These are phyloP conservation scores for Phaeosphaeria sp. DNA, from an alignment of 2,329 filamentous ascomycete genomes.

Conservation along the genomic window DNA sequence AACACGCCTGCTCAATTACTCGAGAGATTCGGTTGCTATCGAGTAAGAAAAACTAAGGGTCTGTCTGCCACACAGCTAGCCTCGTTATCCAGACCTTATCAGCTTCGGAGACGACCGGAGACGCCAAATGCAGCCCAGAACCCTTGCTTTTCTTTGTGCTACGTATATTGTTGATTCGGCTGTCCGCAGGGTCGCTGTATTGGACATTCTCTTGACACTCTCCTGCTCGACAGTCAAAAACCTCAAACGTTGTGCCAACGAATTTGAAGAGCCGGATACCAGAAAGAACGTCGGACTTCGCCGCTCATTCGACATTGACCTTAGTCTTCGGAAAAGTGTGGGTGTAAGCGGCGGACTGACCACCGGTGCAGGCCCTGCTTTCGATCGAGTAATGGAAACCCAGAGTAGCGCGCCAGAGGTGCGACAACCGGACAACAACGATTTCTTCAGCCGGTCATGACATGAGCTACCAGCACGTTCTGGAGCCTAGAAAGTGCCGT, in stretches of 20 bases:
- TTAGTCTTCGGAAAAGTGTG: slow-evolving; percentile 4
- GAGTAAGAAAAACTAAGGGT: slow-evolving; percentile 39
- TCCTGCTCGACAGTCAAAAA: not conserved
- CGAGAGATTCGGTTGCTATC: slow-evolving; percentile 38
- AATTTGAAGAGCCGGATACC: not conserved
- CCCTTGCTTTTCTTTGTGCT: slow-evolving; percentile 8
- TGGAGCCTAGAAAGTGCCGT: slow-evolving; percentile 10
- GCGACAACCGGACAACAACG: slow-evolving; percentile 6
- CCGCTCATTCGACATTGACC: slow-evolving; percentile 1
- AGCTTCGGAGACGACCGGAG: slow-evolving; percentile 36
- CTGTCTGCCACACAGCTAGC: slow-evolving; percentile 20
- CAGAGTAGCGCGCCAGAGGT: slow-evolving; percentile 22
- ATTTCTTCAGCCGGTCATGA: slow-evolving; percentile 8
- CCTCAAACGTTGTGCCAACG: not conserved
- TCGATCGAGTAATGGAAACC: slow-evolving; percentile 47
- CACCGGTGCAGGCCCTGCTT: slow-evolving; percentile 24
- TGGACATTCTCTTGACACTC: not conserved
- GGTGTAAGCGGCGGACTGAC: slow-evolving; percentile 18
- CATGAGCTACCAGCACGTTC: slow-evolving; percentile 6
- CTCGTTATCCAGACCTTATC: slow-evolving; percentile 10
- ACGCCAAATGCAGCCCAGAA: slow-evolving; percentile 7
- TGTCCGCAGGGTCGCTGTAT: not conserved
- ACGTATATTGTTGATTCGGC: not conserved
- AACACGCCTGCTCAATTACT: slow-evolving; percentile 39
- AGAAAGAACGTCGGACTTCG: not conserved